A percentile compares a stretch with the other conserved stretches of the same genome.
These are phyloP conservation scores for Cyathus striatus DNA, from an alignment of 768 basidiomycete species.

Conservation along the genomic window DNA sequence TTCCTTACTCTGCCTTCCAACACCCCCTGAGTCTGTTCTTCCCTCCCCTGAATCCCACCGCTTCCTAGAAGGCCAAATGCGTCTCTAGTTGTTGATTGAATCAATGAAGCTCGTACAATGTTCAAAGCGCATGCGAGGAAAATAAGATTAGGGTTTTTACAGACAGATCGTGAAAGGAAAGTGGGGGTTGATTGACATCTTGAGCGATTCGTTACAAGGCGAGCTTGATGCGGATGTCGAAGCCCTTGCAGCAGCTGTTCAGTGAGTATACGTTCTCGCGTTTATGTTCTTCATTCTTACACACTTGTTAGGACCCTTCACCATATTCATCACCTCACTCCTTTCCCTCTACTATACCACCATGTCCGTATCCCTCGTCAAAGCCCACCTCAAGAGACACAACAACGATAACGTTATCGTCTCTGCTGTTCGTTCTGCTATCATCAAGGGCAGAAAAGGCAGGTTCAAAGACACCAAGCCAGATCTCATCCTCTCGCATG, in stretches of 20 bases:
- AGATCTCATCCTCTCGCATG: too few relatives aligned
- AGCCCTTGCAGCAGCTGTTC: conserved; percentile 40
- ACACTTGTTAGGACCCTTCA: conserved; percentile 33
- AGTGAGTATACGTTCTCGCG: conserved; percentile 26
- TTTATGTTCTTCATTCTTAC: too few relatives aligned
- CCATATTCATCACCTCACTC: conserved; percentile 16
- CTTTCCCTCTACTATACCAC: too few relatives aligned
- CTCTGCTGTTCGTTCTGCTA: too few relatives aligned
- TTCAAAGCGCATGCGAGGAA: conserved; percentile 10
- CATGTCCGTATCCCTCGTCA: too few relatives aligned
- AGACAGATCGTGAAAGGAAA: conserved; percentile 28
- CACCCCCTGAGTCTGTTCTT: conserved; percentile 13
- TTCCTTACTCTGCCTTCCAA: conserved; percentile 32
- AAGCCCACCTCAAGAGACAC: too few relatives aligned
- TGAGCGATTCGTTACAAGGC: conserved; percentile 41
- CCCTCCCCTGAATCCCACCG: conserved; percentile 11
- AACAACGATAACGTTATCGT: too few relatives aligned
- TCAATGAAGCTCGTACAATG: conserved; percentile 30
- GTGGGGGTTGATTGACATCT: conserved; percentile 27
- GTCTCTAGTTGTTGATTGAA: conserved; percentile 18
- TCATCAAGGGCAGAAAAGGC: too few relatives aligned
- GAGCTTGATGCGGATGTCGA: conserved; percentile 36
- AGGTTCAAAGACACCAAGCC: too few relatives aligned
- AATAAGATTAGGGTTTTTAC: conserved; percentile 44
- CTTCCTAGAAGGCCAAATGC: conserved; percentile 24